Evolutionary conservation across 805 yeast genomes (phyloP), one percentile per base, ranked within the genome.

Genomic region (Candida orba): DNA sequence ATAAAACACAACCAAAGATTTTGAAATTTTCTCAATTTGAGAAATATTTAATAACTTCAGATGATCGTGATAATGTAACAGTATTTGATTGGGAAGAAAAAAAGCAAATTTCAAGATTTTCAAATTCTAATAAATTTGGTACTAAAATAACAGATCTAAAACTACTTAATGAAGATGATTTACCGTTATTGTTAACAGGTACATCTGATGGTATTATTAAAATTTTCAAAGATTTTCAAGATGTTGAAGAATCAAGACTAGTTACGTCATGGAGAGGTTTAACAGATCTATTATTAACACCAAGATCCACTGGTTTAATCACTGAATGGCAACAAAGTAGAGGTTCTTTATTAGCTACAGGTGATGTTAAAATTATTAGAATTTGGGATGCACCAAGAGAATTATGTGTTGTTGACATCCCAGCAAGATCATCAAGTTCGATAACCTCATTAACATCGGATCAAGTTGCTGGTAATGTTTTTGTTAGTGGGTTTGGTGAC

Each of bases 371-470:
- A 54, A 81, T 89, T 22, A 87, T 93, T 43, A 71, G 95, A 45
- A 71, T 90, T 2, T 93, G 99, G 99, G 98, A 93, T 65, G 98
- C 98, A 0, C 93, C 96, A 12, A 71, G 96, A 31, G 99, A 93
- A 58, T 71, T 84, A 41, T 84, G 96, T 57, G 72, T 86, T 39
- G 77, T 78, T 15, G 96, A 89, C 55, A 83, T 93, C 40, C 96
- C 98, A 0, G 95, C 95, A 0, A 73, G 96, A 44, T 86, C 96
- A 0, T 79, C 95, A 1, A 80, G 91, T 17, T 79, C 91, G n/a
- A 83, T 93, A 40, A 84, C 96, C 0, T 74, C 95, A 1, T 67
- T 93, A 41, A 90, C 98, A 0, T 88, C 97, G 0, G 99, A 93
- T 59, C 97, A 91, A 58, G 91, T 93, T 9, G 87, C 96, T 0